Evolutionary conservation across 108 stramenopile genomes (phyloP).

Genomic region (Cylindrotheca fusiformis): DNA sequence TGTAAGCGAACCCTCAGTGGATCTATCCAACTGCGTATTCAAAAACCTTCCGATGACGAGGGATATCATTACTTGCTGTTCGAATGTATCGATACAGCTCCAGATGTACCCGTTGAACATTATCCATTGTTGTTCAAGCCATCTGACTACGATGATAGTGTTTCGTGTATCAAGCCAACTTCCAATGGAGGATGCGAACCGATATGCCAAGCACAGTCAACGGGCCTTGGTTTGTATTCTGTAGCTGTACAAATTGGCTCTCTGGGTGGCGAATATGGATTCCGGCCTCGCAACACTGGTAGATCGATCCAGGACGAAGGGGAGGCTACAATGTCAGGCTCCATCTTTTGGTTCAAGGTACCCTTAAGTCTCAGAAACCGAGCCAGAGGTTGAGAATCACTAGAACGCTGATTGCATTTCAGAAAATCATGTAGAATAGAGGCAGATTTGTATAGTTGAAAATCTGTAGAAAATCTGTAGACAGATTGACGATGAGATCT

Average conservation of each 20-base stretch:
- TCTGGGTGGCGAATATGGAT: conserved; percentile 56
- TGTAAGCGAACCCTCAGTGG: conserved; percentile 59
- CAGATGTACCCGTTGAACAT: conserved; percentile 48
- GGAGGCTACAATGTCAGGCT: conserved; percentile 29
- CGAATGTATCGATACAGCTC: conserved; percentile 69
- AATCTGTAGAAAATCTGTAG: too few relatives aligned
- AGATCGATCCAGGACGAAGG: not conserved
- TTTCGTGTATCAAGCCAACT: conserved; percentile 16
- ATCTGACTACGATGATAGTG: conserved; percentile 27
- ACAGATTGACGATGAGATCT: too few relatives aligned
- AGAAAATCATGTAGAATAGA: too few relatives aligned
- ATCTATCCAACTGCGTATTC: conserved; percentile 50
- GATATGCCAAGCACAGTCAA: not conserved
- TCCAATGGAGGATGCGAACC: conserved; percentile 5
- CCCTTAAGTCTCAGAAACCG: too few relatives aligned
- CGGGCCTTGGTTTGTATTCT: conserved; percentile 52
- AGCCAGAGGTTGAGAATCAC: too few relatives aligned
- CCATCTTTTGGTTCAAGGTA: conserved; percentile 55
- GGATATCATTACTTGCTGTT: conserved; percentile 30
- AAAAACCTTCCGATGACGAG: conserved; percentile 12
- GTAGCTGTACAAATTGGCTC: conserved; percentile 52
- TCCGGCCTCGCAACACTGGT: conserved; percentile 19
- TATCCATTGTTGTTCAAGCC: conserved; percentile 61
- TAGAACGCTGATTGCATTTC: too few relatives aligned
- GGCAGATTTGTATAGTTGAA: too few relatives aligned